Conservation (phyloP, 2,329 filamentous ascomycete genomes). For the Bipolaris gigantea region DNA sequence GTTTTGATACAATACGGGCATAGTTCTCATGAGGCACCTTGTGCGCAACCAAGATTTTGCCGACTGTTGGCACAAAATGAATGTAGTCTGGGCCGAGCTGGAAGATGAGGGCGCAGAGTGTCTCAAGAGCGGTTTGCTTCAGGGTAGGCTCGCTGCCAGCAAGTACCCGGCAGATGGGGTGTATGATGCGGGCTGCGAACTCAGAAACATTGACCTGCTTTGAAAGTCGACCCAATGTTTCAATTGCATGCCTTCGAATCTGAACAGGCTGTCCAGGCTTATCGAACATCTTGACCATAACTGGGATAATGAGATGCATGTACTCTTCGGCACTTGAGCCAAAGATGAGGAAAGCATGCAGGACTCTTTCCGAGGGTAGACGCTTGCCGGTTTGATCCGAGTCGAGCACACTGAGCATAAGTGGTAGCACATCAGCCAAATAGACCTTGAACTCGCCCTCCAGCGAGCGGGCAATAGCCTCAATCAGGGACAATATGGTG, state of each 20-base stretch:
- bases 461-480: constrained; percentile 88
- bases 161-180: constrained; percentile 83
- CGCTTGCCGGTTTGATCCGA: constrained; percentile 76
- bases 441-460: constrained; percentile 99
- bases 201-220: constrained; percentile 97
- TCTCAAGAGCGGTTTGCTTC: constrained; percentile 84
- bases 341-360: constrained; percentile 95
- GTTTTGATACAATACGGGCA: constrained; percentile 84
- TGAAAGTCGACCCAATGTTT: constrained; percentile 91
- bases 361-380: constrained; percentile 82
- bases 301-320: constrained; percentile 97
- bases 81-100: constrained; percentile 94
- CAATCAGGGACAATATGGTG: constrained; percentile 88
- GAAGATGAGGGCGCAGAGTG: constrained; percentile 90
- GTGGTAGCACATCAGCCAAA: constrained; percentile 80
- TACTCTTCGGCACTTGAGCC: constrained; percentile 96
- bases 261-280: constrained; percentile 78
- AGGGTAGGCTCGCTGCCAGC: constrained; percentile 71
- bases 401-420: constrained; percentile 93
- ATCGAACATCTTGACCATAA: constrained; percentile 93
- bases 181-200: constrained; percentile 94
- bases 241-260: constrained; percentile 85
- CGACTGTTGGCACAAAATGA: constrained; percentile 91
- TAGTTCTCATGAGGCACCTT: constrained; percentile 91
- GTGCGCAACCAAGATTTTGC: constrained; percentile 76